Evolutionary conservation across 805 yeast genomes (phyloP), one percentile per base, ranked within the genome.

Genomic region (Dipodascus geniculatus): DNA sequence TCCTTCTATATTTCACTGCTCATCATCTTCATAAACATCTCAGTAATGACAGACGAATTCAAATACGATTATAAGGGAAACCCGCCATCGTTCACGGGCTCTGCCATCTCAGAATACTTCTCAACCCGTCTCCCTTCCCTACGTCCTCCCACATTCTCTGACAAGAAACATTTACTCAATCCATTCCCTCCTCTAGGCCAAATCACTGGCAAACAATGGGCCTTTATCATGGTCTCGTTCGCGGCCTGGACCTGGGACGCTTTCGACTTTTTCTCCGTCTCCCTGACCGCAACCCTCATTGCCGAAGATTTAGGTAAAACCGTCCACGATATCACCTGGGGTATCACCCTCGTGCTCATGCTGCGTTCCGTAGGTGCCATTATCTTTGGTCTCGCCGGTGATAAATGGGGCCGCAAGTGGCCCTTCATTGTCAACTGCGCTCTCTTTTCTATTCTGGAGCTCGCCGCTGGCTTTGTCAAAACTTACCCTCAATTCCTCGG

Each of bases 161-260:
- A 57, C 16, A 55, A 52, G 51, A 61, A 54, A 49, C 52, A 52
- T 19, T 52, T 54, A 22, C 56, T 81, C 38, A 85, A 86, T 64
- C 95, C 95, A 1, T 65, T 86, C 56, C 80, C 81, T 1, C 78
- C 79, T 23, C 69, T 84, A 23, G 65, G 66, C 9, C 65, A 66
- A 57, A 71, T 85, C 62, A 73, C 71, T 38, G 65, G 72, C 53
- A 71, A 65, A 55, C 83, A 82, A 61, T 83, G 88, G 86, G 72
- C 74, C 55, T 77, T 76, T 55, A 81, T 83, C 61, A 60, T 73
- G 22, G 71, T 81, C 61, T 87, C 85, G 1, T 78, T 80, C 59
- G 64, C 69, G 33, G 85, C 81, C 33, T 84, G 90, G 89, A 74
- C 84, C 2, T 74, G 82, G 75, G 90, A 83, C 60, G 82, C 87